These are phyloP conservation scores for Pouteria glomerata DNA, from an alignment of 148 eudicot genomes.

Conservation along the genomic window DNA sequence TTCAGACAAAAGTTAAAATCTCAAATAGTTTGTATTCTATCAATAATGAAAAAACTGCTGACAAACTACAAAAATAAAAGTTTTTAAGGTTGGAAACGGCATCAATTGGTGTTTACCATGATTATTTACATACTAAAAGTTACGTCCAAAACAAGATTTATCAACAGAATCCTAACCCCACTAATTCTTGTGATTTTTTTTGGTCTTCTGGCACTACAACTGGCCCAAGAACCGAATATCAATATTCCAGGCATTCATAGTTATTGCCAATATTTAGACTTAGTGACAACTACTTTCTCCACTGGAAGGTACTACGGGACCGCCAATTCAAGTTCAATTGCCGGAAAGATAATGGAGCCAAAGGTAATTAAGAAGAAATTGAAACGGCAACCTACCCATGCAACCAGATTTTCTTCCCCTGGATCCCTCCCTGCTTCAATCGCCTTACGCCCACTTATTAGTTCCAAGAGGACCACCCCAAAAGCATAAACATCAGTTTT, in stretches of 20 bases:
- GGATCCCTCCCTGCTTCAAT: slow-evolving; percentile 72
- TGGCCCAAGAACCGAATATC: too few relatives aligned
- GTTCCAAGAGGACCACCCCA: slow-evolving; percentile 86
- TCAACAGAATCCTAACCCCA: too few relatives aligned
- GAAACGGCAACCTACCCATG: slow-evolving; percentile 63
- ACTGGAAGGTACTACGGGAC: neutral
- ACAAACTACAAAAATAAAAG: too few relatives aligned
- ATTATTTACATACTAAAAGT: too few relatives aligned
- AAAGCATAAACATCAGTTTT: slow-evolving; percentile 96
- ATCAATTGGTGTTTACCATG: too few relatives aligned
- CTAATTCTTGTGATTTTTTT: too few relatives aligned
- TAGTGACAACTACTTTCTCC: neutral
- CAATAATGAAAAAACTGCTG: too few relatives aligned
- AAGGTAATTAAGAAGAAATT: neutral
- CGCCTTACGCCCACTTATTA: slow-evolving; percentile 82
- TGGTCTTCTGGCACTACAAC: too few relatives aligned
- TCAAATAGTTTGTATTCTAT: too few relatives aligned
- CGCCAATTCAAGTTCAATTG: slow-evolving; percentile 2
- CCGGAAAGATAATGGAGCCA: neutral
- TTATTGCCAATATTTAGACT: neutral
- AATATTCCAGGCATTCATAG: neutral
- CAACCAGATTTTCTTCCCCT: slow-evolving; percentile 89
- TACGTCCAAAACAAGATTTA: too few relatives aligned
- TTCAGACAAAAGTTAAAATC: too few relatives aligned
- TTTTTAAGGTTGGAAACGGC: too few relatives aligned